phyloP scores from a whole-genome alignment of 768 basidiomycete species.

The Infundibulicybe gibba region DNA sequence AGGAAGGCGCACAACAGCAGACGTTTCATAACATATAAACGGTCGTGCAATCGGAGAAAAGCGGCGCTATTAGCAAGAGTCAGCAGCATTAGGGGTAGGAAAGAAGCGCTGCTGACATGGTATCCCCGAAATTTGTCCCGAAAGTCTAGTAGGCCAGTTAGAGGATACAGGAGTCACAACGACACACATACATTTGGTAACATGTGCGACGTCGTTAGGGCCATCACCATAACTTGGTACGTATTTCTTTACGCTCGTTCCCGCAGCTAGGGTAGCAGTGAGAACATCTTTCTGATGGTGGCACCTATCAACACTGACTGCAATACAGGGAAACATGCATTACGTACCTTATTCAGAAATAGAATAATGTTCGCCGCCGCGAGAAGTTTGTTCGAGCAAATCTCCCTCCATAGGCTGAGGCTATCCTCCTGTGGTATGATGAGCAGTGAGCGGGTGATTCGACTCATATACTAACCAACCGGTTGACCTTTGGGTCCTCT shows the following conservation, averaged over 20 bases:
- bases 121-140: slow-evolving; percentile 63
- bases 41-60: slow-evolving; percentile 53
- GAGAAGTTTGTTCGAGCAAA: slow-evolving; percentile 63
- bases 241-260: slow-evolving; percentile 51
- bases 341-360: slow-evolving; percentile 68
- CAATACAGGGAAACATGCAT: too few relatives aligned
- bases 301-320: background rate
- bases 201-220: slow-evolving; percentile 55
- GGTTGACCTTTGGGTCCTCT: slow-evolving; percentile 62
- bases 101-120: slow-evolving; percentile 38
- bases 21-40: slow-evolving; percentile 69
- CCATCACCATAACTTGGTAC: slow-evolving; percentile 60
- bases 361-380: slow-evolving; percentile 61
- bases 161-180: background rate
- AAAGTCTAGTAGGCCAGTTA: slow-evolving; percentile 44
- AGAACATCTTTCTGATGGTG: slow-evolving; percentile 46
- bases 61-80: slow-evolving; percentile 30
- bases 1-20: slow-evolving; percentile 54
- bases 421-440: slow-evolving; percentile 57
- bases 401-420: slow-evolving; percentile 65
- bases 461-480: slow-evolving; percentile 39
- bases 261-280: slow-evolving; percentile 48
- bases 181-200: slow-evolving; percentile 55
- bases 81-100: background rate
- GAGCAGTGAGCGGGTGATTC: background rate